Base-by-base conservation (phyloP, 768 basidiomycete species). In the Pholiota conissans region DNA sequence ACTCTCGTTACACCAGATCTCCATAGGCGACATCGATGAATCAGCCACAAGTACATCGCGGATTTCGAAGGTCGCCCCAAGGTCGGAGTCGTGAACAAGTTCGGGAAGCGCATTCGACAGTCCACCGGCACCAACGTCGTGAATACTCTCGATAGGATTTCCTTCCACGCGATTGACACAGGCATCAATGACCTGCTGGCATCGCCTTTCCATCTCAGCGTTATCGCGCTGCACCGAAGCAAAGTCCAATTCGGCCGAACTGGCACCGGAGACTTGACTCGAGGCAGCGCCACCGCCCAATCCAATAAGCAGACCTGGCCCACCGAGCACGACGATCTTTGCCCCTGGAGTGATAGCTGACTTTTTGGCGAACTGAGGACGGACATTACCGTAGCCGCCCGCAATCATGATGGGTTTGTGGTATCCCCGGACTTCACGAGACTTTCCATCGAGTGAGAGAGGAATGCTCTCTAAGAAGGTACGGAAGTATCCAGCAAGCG, bases 341-440 rank as follows among this genome's bases (percentile, higher is more conserved):
- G 95, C 89, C 1, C 92, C 95, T 2, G 89, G 80, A 0, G 79
- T 76, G 66, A 99, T 94, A 58, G 74, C 72, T 2, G 81, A 77
- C 75, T 99, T 99, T 67, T 76, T 81, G 29, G 95, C 86, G 64
- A 91, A 95, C 61, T 82, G 75, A 4, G 90, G 87, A 14, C 93
- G 86, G 37, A 98, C 95, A 66, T 91, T 98, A 4, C 97, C 97
- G 61, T 95, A 85, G 24, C 97, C 97, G 18, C 97, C 97, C 7
- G 97, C 96, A 62, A 99, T 90, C 97, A 99, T 99, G 77, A 99
- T 97, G 13, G 97, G 97, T 71, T 99, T 99, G 76, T 98, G 97
- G 72, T 98, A 99, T 0, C 97, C 97, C 53, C 95, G 77, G n/a
- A 94, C 75, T 69, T 93, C 90, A 26, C 72, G 73, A 63, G 71